phyloP scores from a whole-genome alignment of 73 alveolate species.

The Breviolum minutum region DNA sequence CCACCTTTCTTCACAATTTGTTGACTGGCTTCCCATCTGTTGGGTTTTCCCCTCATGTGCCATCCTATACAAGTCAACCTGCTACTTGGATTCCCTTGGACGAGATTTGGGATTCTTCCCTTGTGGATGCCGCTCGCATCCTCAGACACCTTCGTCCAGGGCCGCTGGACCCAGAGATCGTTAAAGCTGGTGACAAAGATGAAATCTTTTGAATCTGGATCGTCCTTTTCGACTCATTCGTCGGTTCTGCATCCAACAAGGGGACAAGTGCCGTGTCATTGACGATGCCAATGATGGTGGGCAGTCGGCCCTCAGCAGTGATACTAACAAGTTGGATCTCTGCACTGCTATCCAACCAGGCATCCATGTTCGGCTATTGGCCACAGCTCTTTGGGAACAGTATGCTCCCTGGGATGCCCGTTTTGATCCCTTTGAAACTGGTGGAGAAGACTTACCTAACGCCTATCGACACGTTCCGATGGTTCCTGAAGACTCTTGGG shows the following conservation, averaged over 20 bases:
- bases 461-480: slow-evolving; percentile 52
- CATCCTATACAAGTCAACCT: background rate
- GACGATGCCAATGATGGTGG: background rate
- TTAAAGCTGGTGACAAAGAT: background rate
- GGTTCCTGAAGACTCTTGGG: slow-evolving; percentile 18
- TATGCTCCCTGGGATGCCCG: background rate
- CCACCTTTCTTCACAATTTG: background rate
- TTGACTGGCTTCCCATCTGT: background rate
- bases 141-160: background rate
- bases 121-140: background rate
- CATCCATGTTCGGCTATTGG: background rate
- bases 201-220: background rate
- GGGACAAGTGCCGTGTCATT: background rate
- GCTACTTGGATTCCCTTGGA: background rate
- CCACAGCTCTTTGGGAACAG: background rate
- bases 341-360: slow-evolving; percentile 1
- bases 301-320: background rate
- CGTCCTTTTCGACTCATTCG: background rate
- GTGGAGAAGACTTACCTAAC: slow-evolving; percentile 22
- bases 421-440: background rate
- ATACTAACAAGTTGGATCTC: background rate
- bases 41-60: background rate
- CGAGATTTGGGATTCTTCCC: background rate
- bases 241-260: background rate
- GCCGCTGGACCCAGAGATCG: background rate